A percentile compares a stretch with the other conserved stretches of the same genome.
Evolutionary conservation across 352 stramenopile genomes (phyloP).

Genomic region (Phytopythium ostracodes): DNA sequence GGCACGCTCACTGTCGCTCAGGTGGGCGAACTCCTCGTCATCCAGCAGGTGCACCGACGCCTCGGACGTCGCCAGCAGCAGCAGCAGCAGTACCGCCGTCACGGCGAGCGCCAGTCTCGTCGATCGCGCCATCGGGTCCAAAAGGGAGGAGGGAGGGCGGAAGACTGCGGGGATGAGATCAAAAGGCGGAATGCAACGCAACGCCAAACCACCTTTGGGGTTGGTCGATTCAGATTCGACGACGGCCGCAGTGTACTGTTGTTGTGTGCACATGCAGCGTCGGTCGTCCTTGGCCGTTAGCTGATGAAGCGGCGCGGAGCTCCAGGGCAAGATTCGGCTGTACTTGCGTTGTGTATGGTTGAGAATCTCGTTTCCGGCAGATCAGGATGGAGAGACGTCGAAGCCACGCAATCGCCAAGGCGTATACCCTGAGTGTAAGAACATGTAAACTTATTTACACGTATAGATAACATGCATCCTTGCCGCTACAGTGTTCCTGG

Average conservation of each 20-base stretch:
- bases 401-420: background rate
- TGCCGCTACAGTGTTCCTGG: background rate
- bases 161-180: background rate
- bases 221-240: background rate
- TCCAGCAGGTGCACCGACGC: conserved; percentile 29
- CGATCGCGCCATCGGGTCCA: background rate
- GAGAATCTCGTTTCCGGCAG: background rate
- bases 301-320: background rate
- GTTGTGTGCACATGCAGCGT: background rate
- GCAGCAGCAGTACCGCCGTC: conserved; percentile 9
- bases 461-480: no score
- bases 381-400: background rate
- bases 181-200: background rate
- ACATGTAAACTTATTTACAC: no score
- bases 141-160: background rate
- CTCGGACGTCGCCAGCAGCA: background rate
- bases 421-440: background rate
- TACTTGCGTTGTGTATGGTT: background rate
- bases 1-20: conserved; percentile 43
- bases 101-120: background rate
- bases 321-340: background rate
- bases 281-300: no score
- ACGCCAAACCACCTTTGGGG: no score
- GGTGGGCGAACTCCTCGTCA: conserved; percentile 28
- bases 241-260: background rate